Evolutionary conservation across 495 filamentous ascomycete species (phyloP), one percentile per base, ranked within the genome.

Genomic region (Cercophora newfieldiana): DNA sequence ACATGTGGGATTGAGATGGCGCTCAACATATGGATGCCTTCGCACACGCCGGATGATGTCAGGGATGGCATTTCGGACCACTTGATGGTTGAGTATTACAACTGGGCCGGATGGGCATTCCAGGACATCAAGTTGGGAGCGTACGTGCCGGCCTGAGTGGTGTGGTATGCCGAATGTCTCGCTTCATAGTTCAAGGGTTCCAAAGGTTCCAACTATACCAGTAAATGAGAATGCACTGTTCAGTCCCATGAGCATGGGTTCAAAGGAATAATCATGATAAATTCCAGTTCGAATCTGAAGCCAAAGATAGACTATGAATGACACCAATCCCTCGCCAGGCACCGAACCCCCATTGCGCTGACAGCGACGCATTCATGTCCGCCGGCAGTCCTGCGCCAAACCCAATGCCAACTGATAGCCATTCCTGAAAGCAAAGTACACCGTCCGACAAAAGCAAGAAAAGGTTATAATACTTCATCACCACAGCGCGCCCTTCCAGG

Each of bases 51-150:
- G 16, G 1, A 29, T 0, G 68, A 65, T 18, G 66, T 73, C 24
- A 31, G 61, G 1, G 63, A 65, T 50, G 68, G 71, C 14, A 29
- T 73, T n/a, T 24, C 29, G 24, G 28, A 66, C 25, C 71, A 73
- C 50, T 50, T 71, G 49, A 63, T 55, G 16, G 66, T 73, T 3
- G 71, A 73, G 63, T 73, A 68, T 51, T 57, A 63, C 24, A 73
- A 71, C 25, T 73, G 71, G 71, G 50, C 71, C 50, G 54, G 53
- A 25, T 50, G 59, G 12, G 68, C 71, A 18, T 73, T 68, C 33
- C 65, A 69, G 31, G 66, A 68, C 49, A 61, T 68, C 33, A 54
- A 37, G 48, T 28, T 55, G 5, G 61, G 66, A 5, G 62, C 56
- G 0, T 68, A 59, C 57, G 48, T 61, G 30, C 66, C 61, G 4